Conservation (phyloP, 805 yeast genomes). For the Lipomyces chichibuensis region DNA sequence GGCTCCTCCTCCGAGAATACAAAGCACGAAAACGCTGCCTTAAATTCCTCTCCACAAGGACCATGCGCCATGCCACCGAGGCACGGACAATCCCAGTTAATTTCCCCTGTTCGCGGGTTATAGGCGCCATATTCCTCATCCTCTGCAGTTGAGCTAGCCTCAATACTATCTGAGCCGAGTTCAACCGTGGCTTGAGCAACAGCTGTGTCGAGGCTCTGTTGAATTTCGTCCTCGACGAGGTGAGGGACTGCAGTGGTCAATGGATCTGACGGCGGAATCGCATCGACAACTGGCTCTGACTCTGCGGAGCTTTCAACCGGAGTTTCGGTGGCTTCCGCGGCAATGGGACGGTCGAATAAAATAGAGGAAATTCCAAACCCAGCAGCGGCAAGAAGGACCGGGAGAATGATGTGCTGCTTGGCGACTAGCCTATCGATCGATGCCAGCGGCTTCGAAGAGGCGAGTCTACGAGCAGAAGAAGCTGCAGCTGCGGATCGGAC, state of each 20-base stretch:
- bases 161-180: not conserved
- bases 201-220: conserved; percentile 8
- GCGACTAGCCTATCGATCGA: not conserved
- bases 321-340: not conserved
- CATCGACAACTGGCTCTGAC: not conserved
- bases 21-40: conserved; percentile 92
- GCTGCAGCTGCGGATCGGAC: not conserved
- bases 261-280: not conserved
- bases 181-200: conserved; percentile 3
- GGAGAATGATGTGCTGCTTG: not conserved
- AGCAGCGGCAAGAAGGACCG: not conserved
- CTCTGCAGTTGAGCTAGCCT: conserved; percentile 6
- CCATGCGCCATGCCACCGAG: conserved; percentile 99
- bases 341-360: not conserved
- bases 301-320: not conserved
- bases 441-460: not conserved
- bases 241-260: not conserved
- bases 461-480: not conserved
- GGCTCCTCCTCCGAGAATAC: conserved; percentile 93
- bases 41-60: conserved; percentile 96
- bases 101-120: conserved; percentile 96
- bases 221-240: conserved; percentile 6
- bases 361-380: not conserved
- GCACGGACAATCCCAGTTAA: conserved; percentile 99
- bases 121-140: conserved; percentile 61